Evolutionary conservation across 805 yeast species (phyloP).

Genomic region (Pichia thaimueangensis): DNA sequence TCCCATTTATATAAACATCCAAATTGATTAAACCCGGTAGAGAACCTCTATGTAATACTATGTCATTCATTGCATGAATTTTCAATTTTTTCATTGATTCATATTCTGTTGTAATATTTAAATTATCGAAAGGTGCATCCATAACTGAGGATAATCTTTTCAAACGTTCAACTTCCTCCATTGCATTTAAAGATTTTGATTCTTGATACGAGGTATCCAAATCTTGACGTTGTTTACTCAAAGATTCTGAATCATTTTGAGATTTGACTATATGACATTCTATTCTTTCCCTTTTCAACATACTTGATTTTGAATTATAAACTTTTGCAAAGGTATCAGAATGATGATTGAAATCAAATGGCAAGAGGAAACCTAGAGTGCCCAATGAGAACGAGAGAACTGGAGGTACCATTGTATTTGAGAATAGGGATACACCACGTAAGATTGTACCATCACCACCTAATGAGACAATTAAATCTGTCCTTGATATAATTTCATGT

Average conservation of each 20-base stretch:
- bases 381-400: slow-evolving; percentile 85
- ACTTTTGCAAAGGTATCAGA: slow-evolving; percentile 57
- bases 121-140: slow-evolving; percentile 15
- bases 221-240: slow-evolving; percentile 1
- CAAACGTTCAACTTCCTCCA: slow-evolving; percentile 11
- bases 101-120: slow-evolving; percentile 13
- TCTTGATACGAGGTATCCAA: slow-evolving; percentile 3
- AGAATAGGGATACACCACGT: slow-evolving; percentile 74
- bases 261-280: slow-evolving; percentile 59
- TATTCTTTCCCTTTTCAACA: slow-evolving; percentile 68
- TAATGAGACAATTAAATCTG: slow-evolving; percentile 77
- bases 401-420: slow-evolving; percentile 74
- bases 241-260: neutral
- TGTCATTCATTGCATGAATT: slow-evolving; percentile 84
- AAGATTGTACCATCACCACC: slow-evolving; percentile 98
- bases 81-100: slow-evolving; percentile 14
- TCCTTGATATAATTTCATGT: slow-evolving; percentile 51
- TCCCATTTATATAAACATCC: slow-evolving; percentile 80
- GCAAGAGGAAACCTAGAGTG: slow-evolving; percentile 81
- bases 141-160: slow-evolving; percentile 10
- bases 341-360: slow-evolving; percentile 70
- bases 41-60: slow-evolving; percentile 80
- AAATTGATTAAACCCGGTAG: slow-evolving; percentile 79
- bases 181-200: slow-evolving; percentile 3
- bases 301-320: slow-evolving; percentile 60